Evolutionary conservation across 768 basidiomycete species (phyloP).

Genomic region (Podaxis sp.): DNA sequence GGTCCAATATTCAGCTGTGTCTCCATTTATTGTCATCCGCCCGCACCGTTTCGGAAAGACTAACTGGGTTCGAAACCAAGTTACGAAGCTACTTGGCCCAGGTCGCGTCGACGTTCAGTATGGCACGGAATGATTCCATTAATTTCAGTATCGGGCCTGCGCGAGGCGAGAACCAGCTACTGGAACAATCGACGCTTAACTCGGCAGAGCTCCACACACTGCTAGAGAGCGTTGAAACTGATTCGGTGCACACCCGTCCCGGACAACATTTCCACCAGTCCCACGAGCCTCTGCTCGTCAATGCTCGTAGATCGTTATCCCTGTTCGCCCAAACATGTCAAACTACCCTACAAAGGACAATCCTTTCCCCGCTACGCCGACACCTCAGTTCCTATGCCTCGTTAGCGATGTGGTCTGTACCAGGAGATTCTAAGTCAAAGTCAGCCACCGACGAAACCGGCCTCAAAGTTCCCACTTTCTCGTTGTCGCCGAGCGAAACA

Average conservation of each 20-base stretch:
- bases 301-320: constrained; percentile 54
- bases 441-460: constrained; percentile 43
- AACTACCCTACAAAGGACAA: constrained; percentile 73
- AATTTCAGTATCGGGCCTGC: constrained; percentile 58
- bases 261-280: constrained; percentile 23
- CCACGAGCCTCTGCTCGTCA: constrained; percentile 48
- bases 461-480: constrained; percentile 85
- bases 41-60: constrained; percentile 66
- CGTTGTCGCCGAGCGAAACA: constrained; percentile 84
- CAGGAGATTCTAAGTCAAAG: constrained; percentile 48
- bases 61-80: constrained; percentile 68
- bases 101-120: constrained; percentile 57
- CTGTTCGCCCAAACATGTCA: constrained; percentile 76
- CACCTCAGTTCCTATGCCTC: constrained; percentile 73
- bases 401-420: constrained; percentile 63
- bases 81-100: constrained; percentile 59
- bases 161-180: constrained; percentile 68
- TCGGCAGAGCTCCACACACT: constrained; percentile 71
- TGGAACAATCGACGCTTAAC: constrained; percentile 85
- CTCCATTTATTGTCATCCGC: constrained; percentile 85
- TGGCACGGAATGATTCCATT: constrained; percentile 52
- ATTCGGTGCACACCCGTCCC: constrained; percentile 26
- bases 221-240: constrained; percentile 51
- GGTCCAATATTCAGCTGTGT: constrained; percentile 80
- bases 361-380: constrained; percentile 77